Evolutionary conservation across 2,329 filamentous ascomycete genomes (phyloP).

Genomic region (Cladophialophora chaetospira): DNA sequence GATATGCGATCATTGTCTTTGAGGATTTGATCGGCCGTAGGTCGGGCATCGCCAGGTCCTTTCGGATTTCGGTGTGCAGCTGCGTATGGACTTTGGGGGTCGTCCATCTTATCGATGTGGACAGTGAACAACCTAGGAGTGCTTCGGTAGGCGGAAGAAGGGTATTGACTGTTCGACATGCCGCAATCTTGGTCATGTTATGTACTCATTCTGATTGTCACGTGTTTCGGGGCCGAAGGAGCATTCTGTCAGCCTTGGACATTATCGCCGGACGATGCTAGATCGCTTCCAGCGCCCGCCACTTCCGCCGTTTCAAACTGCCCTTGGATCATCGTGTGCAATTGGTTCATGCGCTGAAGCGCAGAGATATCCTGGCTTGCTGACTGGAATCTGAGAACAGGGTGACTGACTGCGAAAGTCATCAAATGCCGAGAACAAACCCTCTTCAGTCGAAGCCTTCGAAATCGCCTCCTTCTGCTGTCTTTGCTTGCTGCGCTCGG

Average conservation of each 20-base stretch:
- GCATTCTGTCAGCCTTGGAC: constrained; percentile 1
- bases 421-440: background rate
- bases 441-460: constrained; percentile 37
- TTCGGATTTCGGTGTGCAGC: constrained; percentile 28
- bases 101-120: constrained; percentile 7
- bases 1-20: constrained; percentile 28
- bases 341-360: background rate
- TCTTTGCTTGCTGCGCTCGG: constrained; percentile 58
- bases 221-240: background rate
- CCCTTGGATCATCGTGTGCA: too few species aligned
- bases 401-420: background rate
- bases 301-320: background rate
- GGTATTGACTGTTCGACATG: background rate
- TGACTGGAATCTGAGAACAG: background rate
- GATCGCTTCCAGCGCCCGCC: background rate
- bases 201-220: background rate
- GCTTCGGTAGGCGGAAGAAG: background rate
- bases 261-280: constrained; percentile 8
- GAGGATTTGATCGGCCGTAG: constrained; percentile 26
- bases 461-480: constrained; percentile 42
- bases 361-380: background rate
- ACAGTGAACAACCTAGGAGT: background rate
- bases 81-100: constrained; percentile 28
- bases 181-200: background rate
- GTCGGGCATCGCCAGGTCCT: constrained; percentile 25